A percentile compares a stretch with the other conserved stretches of the same genome.
Conservation (phyloP, 1,284 basidiomycete genomes). For the Ceratobasidium sp. region DNA sequence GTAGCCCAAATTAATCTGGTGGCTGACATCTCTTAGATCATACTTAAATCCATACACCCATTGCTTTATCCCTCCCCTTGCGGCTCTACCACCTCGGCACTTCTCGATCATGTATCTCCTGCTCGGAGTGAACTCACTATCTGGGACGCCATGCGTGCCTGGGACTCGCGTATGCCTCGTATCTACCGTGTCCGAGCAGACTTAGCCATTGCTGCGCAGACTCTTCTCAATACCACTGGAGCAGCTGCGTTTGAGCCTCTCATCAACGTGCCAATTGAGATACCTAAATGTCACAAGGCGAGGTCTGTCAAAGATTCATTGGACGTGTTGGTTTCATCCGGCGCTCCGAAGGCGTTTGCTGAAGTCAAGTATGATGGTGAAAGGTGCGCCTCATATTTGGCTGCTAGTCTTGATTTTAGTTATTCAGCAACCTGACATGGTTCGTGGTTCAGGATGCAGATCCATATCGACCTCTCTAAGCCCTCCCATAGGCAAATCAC, state of each 20-base stretch:
- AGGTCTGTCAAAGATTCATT: constrained; percentile 67
- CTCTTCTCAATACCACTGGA: constrained; percentile 58
- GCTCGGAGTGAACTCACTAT: constrained; percentile 67
- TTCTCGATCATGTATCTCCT: constrained; percentile 66
- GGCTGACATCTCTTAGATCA: constrained; percentile 66
- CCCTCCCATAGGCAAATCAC: constrained; percentile 62
- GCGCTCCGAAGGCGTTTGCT: constrained; percentile 59
- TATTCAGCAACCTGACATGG: constrained; percentile 11
- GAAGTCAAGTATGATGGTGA: constrained; percentile 95
- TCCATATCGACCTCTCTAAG: constrained; percentile 71
- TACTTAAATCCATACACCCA: constrained; percentile 83
- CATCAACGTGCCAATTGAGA: constrained; percentile 70
- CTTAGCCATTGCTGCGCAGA: constrained; percentile 67
- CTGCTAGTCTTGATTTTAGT: background rate
- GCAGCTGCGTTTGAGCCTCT: constrained; percentile 52
- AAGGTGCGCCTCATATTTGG: constrained; percentile 57
- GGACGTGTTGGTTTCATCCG: constrained; percentile 44
- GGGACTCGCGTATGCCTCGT: constrained; percentile 73
- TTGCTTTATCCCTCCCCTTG: constrained; percentile 73
- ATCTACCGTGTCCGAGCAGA: constrained; percentile 66
- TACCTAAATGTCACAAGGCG: constrained; percentile 84
- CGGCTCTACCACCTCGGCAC: constrained; percentile 57
- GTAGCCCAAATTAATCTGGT: background rate
- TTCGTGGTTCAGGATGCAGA: constrained; percentile 64
- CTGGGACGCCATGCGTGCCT: constrained; percentile 72